phyloP scores from a whole-genome alignment of 2,329 filamentous ascomycete species.

The Xylariaceae sp. region DNA sequence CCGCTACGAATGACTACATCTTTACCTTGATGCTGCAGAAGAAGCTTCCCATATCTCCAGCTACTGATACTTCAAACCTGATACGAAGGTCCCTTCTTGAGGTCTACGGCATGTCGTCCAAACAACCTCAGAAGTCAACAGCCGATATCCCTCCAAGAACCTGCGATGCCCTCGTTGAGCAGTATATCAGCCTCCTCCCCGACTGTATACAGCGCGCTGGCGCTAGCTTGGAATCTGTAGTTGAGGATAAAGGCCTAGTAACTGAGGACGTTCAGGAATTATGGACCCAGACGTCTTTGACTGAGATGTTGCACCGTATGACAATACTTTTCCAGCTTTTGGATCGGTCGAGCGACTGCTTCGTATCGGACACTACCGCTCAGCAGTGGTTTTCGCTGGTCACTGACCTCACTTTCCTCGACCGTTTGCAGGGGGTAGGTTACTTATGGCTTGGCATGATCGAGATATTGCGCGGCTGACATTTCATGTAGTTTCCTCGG shows the following conservation, averaged over 20 bases:
- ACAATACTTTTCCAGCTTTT: slow-evolving; percentile 75
- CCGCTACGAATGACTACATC: slow-evolving; percentile 66
- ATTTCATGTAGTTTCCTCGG: slow-evolving; percentile 38
- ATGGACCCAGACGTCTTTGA: slow-evolving; percentile 46
- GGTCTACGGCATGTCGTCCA: slow-evolving; percentile 42
- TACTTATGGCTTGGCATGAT: neutral
- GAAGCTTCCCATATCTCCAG: slow-evolving; percentile 33
- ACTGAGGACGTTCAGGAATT: slow-evolving; percentile 35
- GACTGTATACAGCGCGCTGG: slow-evolving; percentile 57
- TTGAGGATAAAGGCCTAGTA: slow-evolving; percentile 52
- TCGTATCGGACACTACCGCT: slow-evolving; percentile 64
- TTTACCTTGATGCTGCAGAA: slow-evolving; percentile 56
- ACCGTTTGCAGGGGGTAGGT: slow-evolving; percentile 63
- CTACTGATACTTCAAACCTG: slow-evolving; percentile 35
- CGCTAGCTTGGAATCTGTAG: slow-evolving; percentile 53
- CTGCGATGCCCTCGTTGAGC: slow-evolving; percentile 53
- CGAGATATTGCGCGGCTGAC: slow-evolving; percentile 45
- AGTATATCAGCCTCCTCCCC: slow-evolving; percentile 54
- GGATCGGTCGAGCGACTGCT: slow-evolving; percentile 59
- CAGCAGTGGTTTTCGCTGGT: slow-evolving; percentile 78
- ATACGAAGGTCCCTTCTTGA: slow-evolving; percentile 41
- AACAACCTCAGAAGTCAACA: slow-evolving; percentile 34
- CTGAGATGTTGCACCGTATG: slow-evolving; percentile 75
- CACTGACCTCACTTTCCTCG: slow-evolving; percentile 71
- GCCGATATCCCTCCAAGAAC: slow-evolving; percentile 42